Conservation (phyloP, 768 basidiomycete genomes). For the Mrakia blollopis region DNA sequence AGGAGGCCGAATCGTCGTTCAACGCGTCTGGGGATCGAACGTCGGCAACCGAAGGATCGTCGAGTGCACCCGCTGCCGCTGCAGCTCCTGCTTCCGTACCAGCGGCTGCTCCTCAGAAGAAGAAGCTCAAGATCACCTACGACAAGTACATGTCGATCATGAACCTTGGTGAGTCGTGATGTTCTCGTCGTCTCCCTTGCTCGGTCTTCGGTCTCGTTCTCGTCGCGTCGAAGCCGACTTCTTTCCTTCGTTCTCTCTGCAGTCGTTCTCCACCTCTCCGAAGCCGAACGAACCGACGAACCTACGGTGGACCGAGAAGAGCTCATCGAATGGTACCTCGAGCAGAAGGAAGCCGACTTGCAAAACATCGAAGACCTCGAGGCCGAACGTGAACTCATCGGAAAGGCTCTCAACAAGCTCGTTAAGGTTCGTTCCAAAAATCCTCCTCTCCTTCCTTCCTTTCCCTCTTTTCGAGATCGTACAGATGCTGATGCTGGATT, state of each 20-base stretch:
- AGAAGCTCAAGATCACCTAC: conserved; percentile 86
- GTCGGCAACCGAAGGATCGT: conserved; percentile 33
- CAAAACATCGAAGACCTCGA: conserved; percentile 81
- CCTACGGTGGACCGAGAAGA: conserved; percentile 81
- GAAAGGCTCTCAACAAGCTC: conserved; percentile 80
- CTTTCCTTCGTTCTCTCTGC: not conserved
- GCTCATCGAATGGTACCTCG: conserved; percentile 94
- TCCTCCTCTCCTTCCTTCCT: not conserved
- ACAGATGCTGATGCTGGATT: conserved; percentile 18
- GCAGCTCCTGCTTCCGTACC: conserved; percentile 36
- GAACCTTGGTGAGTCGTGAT: conserved; percentile 51
- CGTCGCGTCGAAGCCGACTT: not conserved
- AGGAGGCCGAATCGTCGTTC: conserved; percentile 37
- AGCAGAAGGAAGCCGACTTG: conserved; percentile 76
- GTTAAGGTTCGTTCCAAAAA: conserved; percentile 74
- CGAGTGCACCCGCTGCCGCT: conserved; percentile 43
- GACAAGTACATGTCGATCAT: conserved; percentile 90
- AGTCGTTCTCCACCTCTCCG: conserved; percentile 73
- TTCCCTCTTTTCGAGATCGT: not conserved
- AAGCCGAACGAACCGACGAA: conserved; percentile 68
- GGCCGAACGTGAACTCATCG: conserved; percentile 81
- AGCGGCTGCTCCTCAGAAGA: conserved; percentile 48
- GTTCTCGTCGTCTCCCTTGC: not conserved
- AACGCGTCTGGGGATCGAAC: not conserved
- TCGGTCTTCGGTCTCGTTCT: not conserved